Base-by-base conservation (phyloP, 441 rosid genomes). In the Mallotus repandus region DNA sequence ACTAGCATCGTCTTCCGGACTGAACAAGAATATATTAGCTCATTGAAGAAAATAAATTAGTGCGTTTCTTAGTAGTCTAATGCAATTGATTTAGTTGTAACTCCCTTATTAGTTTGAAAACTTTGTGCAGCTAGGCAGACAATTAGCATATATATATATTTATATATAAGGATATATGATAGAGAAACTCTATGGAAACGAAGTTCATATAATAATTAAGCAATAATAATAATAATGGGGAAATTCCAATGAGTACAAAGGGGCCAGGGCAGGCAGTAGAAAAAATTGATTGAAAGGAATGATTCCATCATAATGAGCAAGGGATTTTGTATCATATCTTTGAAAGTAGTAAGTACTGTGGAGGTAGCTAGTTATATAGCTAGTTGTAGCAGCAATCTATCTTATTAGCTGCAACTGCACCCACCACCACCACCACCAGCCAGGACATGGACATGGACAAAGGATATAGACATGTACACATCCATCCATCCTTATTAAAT, bases 301-400 rank as follows among this genome's bases (percentile, higher is more conserved):
- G 74, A 82, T 78, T 80, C 74, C 69, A 64, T 77, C 78, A 77
- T 80, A 55, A 80, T 84, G 80, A 76, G 74, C 67, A 50, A 49
- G 12, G 12, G 18, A 65, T 4, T 72, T 59, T 48, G 49, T 19
- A 21, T 32, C 45, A 71, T 15, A 38, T 52, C 49, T 56, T 69
- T 15, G 49, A 67, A 66, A 22, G 15, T 22, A 7, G 25, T 50
- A 7, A 45, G n/a, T 66, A 32, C 45, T 66, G 69, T 4, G 9
- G 3, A 8, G 19, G 8, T 54, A 56, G 16, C 16, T 9, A 21
- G 4, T 61, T 14, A 35, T 19, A 58, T 10, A 6, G 64, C 18
- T 25, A 35, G 41, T 5, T 35, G 5, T 56, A 19, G 60, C 60
- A 9, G 25, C 29, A 21, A 38, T 15, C 25, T 9, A 38, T 15